Conservation (phyloP, 805 yeast genomes). For the Nakazawaea holstii region DNA sequence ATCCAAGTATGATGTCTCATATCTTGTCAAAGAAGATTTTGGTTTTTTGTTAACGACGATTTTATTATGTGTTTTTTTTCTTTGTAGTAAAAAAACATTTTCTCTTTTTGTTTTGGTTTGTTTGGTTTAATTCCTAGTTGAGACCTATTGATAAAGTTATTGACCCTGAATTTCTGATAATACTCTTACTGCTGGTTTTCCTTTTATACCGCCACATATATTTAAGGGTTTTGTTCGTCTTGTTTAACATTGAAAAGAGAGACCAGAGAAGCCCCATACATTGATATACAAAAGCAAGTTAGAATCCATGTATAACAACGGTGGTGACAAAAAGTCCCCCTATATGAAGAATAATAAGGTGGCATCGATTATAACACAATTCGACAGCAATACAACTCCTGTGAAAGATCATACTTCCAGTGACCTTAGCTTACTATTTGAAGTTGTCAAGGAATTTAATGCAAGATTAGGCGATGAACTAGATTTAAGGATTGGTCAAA, state of each 20-base stretch:
- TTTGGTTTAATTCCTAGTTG: no score
- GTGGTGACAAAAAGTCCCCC: not conserved
- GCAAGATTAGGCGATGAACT: conserved; percentile 91
- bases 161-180: no score
- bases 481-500: conserved; percentile 74
- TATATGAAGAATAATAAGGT: not conserved
- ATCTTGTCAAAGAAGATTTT: no score
- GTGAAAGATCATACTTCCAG: not conserved
- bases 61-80: no score
- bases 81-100: no score
- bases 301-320: not conserved
- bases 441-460: conserved; percentile 79
- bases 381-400: conserved; percentile 2
- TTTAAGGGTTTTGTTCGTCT: not conserved
- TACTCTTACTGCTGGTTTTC: no score
- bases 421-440: conserved; percentile 23
- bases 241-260: not conserved
- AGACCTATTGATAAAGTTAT: no score
- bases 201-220: no score
- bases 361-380: conserved; percentile 9
- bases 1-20: no score
- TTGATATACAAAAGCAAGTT: not conserved
- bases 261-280: not conserved
- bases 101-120: no score
- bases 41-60: no score